Evolutionary conservation across 1,139 yeast genomes (phyloP).

Genomic region (Geotrichum klebahnii): DNA sequence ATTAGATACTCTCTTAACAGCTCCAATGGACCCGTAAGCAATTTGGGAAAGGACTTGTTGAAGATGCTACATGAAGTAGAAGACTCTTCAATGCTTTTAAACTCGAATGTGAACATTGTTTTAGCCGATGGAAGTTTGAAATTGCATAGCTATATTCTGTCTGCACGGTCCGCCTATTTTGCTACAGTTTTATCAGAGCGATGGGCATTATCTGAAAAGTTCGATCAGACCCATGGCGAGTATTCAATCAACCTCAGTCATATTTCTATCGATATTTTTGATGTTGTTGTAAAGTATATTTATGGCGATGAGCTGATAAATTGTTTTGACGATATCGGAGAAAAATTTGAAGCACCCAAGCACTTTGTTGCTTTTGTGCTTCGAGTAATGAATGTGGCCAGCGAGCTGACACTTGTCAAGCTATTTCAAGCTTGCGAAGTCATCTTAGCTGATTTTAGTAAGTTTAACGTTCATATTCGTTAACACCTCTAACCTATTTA

Average conservation of each 20-base stretch:
- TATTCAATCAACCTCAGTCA: constrained; percentile 42
- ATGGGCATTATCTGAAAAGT: constrained; percentile 43
- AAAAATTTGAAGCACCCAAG: constrained; percentile 34
- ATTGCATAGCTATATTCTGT: constrained; percentile 52
- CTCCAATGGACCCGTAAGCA: constrained; percentile 16
- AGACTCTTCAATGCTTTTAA: constrained; percentile 8
- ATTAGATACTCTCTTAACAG: constrained; percentile 6
- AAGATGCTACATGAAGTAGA: constrained; percentile 16
- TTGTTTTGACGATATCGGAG: constrained; percentile 43
- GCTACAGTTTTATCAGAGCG: constrained; percentile 53
- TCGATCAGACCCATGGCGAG: constrained; percentile 20
- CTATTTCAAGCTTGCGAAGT: constrained; percentile 61
- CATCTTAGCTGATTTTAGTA: constrained; percentile 52
- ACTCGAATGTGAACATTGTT: constrained; percentile 36
- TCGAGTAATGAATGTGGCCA: constrained; percentile 59
- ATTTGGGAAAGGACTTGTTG: constrained; percentile 26
- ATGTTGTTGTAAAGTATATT: constrained; percentile 51
- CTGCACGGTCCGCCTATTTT: constrained; percentile 59
- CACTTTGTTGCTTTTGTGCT: constrained; percentile 54
- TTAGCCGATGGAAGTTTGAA: constrained; percentile 45
- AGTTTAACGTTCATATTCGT: constrained; percentile 14
- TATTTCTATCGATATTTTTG: constrained; percentile 47
- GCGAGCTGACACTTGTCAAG: constrained; percentile 58
- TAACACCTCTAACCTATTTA: constrained; percentile 19
- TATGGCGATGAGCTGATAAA: constrained; percentile 51